Evolutionary conservation across 768 basidiomycete species (phyloP).

Genomic region (Termitomyces sp.): DNA sequence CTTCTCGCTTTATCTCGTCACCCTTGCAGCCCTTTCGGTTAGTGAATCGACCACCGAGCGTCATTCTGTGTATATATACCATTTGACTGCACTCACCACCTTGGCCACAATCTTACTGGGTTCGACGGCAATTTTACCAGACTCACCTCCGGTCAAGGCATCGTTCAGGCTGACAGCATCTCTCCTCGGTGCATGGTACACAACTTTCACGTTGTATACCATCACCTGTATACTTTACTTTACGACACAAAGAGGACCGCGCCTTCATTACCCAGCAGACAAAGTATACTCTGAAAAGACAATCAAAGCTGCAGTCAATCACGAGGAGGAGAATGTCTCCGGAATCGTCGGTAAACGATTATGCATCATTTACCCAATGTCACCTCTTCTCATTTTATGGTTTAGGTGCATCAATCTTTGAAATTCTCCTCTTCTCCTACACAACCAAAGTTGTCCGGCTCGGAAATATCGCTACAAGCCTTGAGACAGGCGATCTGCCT

Average conservation of each 20-base stretch:
- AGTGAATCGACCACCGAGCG: conserved; percentile 33
- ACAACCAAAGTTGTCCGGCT: conserved; percentile 86
- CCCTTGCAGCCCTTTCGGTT: conserved; percentile 48
- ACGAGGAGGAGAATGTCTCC: conserved; percentile 71
- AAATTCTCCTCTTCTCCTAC: conserved; percentile 76
- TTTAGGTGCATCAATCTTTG: conserved; percentile 53
- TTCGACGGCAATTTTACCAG: conserved; percentile 53
- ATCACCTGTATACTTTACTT: conserved; percentile 32
- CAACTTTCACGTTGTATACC: conserved; percentile 44
- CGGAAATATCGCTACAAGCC: conserved; percentile 63
- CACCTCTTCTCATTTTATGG: neutral
- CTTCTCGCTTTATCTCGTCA: conserved; percentile 57
- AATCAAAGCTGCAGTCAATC: conserved; percentile 52
- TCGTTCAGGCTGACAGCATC: conserved; percentile 16
- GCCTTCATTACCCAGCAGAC: conserved; percentile 68
- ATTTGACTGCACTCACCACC: conserved; percentile 54
- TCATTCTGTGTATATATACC: conserved; percentile 50
- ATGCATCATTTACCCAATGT: neutral
- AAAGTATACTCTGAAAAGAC: conserved; percentile 72
- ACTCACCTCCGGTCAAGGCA: conserved; percentile 27
- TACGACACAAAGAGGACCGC: conserved; percentile 71
- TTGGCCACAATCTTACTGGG: conserved; percentile 41
- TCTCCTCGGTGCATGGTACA: conserved; percentile 44
- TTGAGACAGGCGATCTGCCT: conserved; percentile 87
- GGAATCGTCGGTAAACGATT: conserved; percentile 44